Conservation (phyloP, 2,329 filamentous ascomycete species). For the Apiospora saccharicola region DNA sequence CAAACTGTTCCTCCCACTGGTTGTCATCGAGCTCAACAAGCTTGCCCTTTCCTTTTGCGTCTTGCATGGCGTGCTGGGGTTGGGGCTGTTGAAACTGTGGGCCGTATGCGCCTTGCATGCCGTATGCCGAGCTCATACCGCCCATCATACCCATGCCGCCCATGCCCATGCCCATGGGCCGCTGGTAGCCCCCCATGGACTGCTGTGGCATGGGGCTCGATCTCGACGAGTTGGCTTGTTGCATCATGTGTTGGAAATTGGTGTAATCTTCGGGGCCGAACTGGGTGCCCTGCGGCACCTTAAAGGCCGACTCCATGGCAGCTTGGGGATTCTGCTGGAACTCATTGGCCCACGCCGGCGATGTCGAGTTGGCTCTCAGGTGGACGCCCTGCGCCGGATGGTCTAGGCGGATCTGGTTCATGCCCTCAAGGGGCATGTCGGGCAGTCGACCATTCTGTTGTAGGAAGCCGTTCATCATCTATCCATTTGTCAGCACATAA, state of each 20-base stretch:
- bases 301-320: slow-evolving; percentile 76
- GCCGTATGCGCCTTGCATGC: slow-evolving; percentile 63
- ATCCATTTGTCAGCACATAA: slow-evolving; percentile 48
- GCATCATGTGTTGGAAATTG: slow-evolving; percentile 79
- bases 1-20: slow-evolving; percentile 97
- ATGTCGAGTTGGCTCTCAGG: slow-evolving; percentile 60
- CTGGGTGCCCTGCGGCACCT: slow-evolving; percentile 61
- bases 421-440: slow-evolving; percentile 59
- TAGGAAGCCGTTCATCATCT: slow-evolving; percentile 92
- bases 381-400: slow-evolving; percentile 57
- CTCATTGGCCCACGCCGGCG: slow-evolving; percentile 62
- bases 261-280: slow-evolving; percentile 89
- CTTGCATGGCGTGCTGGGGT: slow-evolving; percentile 54
- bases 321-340: slow-evolving; percentile 61
- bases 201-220: slow-evolving; percentile 66
- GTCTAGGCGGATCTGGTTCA: slow-evolving; percentile 53
- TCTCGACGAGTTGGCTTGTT: slow-evolving; percentile 59
- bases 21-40: slow-evolving; percentile 92
- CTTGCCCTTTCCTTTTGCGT: slow-evolving; percentile 84
- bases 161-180: slow-evolving; percentile 44
- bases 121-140: slow-evolving; percentile 61
- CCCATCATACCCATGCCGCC: slow-evolving; percentile 48
- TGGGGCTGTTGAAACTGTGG: slow-evolving; percentile 60
- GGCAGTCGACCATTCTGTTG: slow-evolving; percentile 74
- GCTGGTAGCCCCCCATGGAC: slow-evolving; percentile 56